A percentile compares a stretch with the other conserved stretches of the same genome.
Evolutionary conservation across 345 rosid genomes (phyloP).

Genomic region (Combretum micranthum): DNA sequence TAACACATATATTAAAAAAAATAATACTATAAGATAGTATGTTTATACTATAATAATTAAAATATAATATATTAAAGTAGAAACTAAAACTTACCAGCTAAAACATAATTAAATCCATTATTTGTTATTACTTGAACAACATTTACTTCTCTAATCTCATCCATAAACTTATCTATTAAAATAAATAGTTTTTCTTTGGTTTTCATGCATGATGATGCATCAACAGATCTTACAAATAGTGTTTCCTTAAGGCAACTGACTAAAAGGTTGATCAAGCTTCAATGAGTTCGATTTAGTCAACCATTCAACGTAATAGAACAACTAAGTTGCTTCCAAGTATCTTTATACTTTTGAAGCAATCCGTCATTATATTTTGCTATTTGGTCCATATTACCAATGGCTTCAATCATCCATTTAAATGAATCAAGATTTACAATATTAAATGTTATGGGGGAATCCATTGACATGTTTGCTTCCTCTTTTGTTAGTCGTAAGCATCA

Average conservation of each 20-base stretch:
- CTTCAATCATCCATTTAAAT: background rate
- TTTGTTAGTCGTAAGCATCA: background rate
- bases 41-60: background rate
- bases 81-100: background rate
- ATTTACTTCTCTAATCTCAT: conserved; percentile 3
- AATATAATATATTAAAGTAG: background rate
- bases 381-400: background rate
- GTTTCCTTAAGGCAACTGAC: background rate
- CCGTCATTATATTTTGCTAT: background rate
- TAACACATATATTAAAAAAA: no score
- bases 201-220: conserved; percentile 4
- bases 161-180: background rate
- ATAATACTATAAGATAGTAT: no score
- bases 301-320: conserved; percentile 23
- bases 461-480: background rate
- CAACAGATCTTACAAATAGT: background rate
- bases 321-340: conserved; percentile 10
- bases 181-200: background rate
- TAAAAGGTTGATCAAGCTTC: conserved; percentile 9
- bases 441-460: background rate
- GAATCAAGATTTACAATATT: background rate
- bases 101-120: no score
- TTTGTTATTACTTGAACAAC: conserved; percentile 13
- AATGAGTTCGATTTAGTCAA: conserved; percentile 10
- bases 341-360: conserved; percentile 8